These are phyloP conservation scores for Neobulgaria alba DNA, from an alignment of 2,329 filamentous ascomycete species.

Conservation along the genomic window DNA sequence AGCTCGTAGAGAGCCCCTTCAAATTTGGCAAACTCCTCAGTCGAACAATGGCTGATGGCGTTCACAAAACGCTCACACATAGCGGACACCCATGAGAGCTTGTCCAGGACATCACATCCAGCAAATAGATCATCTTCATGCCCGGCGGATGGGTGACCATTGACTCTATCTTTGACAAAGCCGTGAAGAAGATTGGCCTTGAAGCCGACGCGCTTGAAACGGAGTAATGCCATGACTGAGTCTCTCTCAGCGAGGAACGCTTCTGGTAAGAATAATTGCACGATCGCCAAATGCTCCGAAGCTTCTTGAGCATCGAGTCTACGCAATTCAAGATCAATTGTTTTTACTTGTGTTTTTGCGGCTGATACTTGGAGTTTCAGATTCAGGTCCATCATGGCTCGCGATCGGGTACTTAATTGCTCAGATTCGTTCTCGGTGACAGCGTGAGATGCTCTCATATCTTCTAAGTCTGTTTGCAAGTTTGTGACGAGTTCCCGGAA, in stretches of 20 bases:
- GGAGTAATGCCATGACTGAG: slow-evolving; percentile 78
- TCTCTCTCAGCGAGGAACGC: slow-evolving; percentile 72
- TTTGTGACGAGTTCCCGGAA: slow-evolving; percentile 85
- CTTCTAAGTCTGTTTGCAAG: slow-evolving; percentile 78
- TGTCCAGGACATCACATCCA: slow-evolving; percentile 74
- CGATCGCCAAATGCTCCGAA: slow-evolving; percentile 76
- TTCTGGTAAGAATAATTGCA: slow-evolving; percentile 83
- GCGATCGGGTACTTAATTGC: slow-evolving; percentile 77
- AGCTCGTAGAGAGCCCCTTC: slow-evolving; percentile 78
- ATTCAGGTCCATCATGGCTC: slow-evolving; percentile 95
- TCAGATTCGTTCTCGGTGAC: slow-evolving; percentile 90
- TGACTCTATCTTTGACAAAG: slow-evolving; percentile 72
- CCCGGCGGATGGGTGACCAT: slow-evolving; percentile 55
- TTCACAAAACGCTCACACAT: slow-evolving; percentile 81
- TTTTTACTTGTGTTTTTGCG: slow-evolving; percentile 86
- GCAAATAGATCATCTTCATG: slow-evolving; percentile 72
- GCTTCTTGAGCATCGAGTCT: slow-evolving; percentile 85
- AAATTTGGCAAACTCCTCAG: slow-evolving; percentile 70
- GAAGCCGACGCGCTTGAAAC: slow-evolving; percentile 81
- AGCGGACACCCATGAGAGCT: slow-evolving; percentile 72
- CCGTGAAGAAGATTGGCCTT: slow-evolving; percentile 73
- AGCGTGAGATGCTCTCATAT: slow-evolving; percentile 85
- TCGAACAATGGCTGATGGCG: slow-evolving; percentile 68
- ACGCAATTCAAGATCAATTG: slow-evolving; percentile 82
- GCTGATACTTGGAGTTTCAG: slow-evolving; percentile 87